Evolutionary conservation across 179 eudicot species (phyloP), one percentile per base, ranked within the genome.

Genomic region (Heliamphora pulchella): DNA sequence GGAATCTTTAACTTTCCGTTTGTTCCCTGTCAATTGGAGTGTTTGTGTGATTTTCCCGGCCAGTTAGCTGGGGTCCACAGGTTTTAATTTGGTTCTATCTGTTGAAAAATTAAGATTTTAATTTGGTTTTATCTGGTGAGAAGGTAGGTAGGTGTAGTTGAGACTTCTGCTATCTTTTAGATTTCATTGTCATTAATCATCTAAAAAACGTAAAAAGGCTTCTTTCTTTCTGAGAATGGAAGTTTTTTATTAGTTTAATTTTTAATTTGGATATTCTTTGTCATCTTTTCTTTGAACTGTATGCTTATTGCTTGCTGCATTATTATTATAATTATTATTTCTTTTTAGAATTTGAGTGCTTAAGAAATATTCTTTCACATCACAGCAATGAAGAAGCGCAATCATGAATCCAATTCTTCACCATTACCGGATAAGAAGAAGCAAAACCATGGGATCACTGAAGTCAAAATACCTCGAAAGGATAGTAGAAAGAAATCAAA

Each of bases 311-410:
- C n/a, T n/a, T n/a, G n/a, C n/a, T n/a, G n/a, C n/a, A n/a, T n/a
- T n/a, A n/a, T n/a, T n/a, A n/a, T n/a, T n/a, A n/a, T n/a, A n/a
- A n/a, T n/a, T n/a, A n/a, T n/a, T n/a, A 59, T 47, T 9, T 47
- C 13, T 48, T 51, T 59, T 62, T 48, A 68, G 5, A 17, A 18
- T 15, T 78, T 55, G 9, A 78, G 39, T 85, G 54, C 9, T 81
- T 53, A 17, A 50, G 54, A 53, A n/a, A 14, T 69, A 8, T 84
- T 61, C 20, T 64, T 63, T 22, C 48, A 61, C 64, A 15, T 75
- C 76, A 80, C 87, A 92, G 94, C 89, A 44, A 88, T 84, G 8
- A 88, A 81, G 80, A 92, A 91, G 80, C 88, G 92, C 20, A 85
- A 84, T 59, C 75, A 79, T 48, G 82, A 86, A 55, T 81, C 88